phyloP scores from a whole-genome alignment of 2,329 filamentous ascomycete species.

The Botrytis cinerea region DNA sequence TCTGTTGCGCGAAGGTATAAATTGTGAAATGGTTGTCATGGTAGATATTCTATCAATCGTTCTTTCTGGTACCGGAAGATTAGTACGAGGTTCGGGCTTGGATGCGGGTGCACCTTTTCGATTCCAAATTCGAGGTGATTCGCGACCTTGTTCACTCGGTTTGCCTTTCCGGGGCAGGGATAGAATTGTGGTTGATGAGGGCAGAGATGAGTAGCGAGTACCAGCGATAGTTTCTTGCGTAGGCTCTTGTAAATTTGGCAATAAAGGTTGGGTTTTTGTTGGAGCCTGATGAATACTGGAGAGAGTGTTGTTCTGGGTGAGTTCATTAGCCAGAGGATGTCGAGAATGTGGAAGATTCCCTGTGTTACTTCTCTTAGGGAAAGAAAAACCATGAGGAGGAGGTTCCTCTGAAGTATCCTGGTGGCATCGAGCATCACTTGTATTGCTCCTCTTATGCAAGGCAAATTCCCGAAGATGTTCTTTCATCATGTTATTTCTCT shows the following conservation, averaged over 20 bases:
- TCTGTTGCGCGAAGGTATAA: not conserved
- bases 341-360: not conserved
- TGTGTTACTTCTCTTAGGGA: not conserved
- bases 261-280: not conserved
- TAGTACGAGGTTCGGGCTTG: not conserved
- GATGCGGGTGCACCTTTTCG: not conserved
- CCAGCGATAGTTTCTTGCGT: not conserved
- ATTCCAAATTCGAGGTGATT: not conserved
- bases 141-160: not conserved
- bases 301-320: not conserved
- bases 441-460: not conserved
- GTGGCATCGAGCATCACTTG: not conserved
- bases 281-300: not conserved
- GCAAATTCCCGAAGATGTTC: not conserved
- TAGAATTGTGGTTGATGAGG: not conserved
- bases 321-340: not conserved
- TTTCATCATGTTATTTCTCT: not conserved
- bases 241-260: not conserved
- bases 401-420: not conserved
- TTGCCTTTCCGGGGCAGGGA: not conserved
- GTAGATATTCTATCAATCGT: not conserved
- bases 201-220: not conserved
- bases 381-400: not conserved
- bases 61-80: not conserved
- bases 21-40: conserved; percentile 4